phyloP scores from a whole-genome alignment of 495 filamentous ascomycete genomes.

The Rostrohypoxylon terebratum region DNA sequence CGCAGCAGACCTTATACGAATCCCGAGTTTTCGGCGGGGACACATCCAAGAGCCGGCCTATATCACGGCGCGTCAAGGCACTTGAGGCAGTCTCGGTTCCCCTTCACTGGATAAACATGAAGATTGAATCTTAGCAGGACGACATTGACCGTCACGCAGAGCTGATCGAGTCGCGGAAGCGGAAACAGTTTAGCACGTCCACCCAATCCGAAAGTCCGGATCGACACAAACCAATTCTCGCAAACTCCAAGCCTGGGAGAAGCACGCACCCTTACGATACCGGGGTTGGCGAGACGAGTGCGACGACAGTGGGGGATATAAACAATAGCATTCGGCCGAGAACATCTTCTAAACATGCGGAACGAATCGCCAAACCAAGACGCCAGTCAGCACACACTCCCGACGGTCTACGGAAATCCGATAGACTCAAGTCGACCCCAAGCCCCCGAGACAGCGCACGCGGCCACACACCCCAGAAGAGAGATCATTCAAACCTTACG shows the following conservation, averaged over 20 bases:
- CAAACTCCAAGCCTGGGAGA: slow-evolving; percentile 31
- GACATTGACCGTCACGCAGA: slow-evolving; percentile 34
- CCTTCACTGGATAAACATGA: slow-evolving; percentile 37
- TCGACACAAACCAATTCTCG: background rate
- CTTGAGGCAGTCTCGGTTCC: slow-evolving; percentile 34
- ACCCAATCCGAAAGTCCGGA: slow-evolving; percentile 8
- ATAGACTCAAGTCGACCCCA: slow-evolving; percentile 15
- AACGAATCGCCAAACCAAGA: background rate
- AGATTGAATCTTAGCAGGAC: slow-evolving; percentile 44
- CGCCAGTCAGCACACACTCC: background rate
- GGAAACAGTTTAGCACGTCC: slow-evolving; percentile 19
- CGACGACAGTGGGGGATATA: background rate
- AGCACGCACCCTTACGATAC: slow-evolving; percentile 50
- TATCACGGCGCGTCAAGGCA: slow-evolving; percentile 36
- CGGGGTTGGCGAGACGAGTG: slow-evolving; percentile 19
- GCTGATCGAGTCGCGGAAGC: slow-evolving; percentile 31
- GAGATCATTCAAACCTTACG: slow-evolving; percentile 2
- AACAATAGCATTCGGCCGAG: background rate
- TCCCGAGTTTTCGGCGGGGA: slow-evolving; percentile 13
- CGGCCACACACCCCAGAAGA: background rate
- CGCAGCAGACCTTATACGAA: slow-evolving; percentile 47
- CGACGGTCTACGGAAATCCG: slow-evolving; percentile 8
- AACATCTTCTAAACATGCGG: background rate
- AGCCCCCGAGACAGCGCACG: slow-evolving; percentile 12
- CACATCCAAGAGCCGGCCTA: background rate